Evolutionary conservation across 495 filamentous ascomycete species (phyloP), one percentile per base, ranked within the genome.

Genomic region (Aspergillus nidulans): DNA sequence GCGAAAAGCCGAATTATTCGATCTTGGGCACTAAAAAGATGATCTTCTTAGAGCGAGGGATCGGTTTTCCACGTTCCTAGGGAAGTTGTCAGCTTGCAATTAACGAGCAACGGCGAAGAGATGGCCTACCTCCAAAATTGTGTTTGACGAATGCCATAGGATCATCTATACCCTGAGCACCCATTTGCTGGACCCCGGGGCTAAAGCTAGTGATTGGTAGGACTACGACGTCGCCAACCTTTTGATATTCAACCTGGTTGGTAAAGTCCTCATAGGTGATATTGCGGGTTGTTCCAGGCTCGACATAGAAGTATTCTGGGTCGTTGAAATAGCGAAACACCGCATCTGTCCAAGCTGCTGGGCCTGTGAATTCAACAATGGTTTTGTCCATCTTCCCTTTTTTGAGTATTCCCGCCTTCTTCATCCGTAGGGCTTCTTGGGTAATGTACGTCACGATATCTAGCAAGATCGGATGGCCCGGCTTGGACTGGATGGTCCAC

Each of bases 81-180:
- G 7, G 7, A 51, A 36, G 48, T 49, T 43, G 38, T 62, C 18
- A 49, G 50, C 23, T 49, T 56, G 38, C 20, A 8, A 12, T 39
- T 32, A 7, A 16, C 10, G 18, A 19, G 21, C 19, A 38, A 8
- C 9, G 18, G 21, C n/a, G 21, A 43, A 21, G 28, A 10, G 19
- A 53, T 39, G 18, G 64, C 69, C 13, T 68, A 97, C 94, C 94
- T 78, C 92, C 91, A 73, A 98, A 98, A 41, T 91, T 85, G 70
- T 98, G 94, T 73, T 95, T 90, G 52, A 98, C 94, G 77, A 96
- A 97, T 4, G 94, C 94, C 90, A 97, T 94, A 6, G 92, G 91
- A 63, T 97, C 86, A 62, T 97, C 92, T 12, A 84, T 78, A 50
- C 94, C 91, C 56, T 84, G 85, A n/a, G 94, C 90, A 25, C 87